A percentile compares a stretch with the other conserved stretches of the same genome.
These are phyloP conservation scores for Ophiostoma quercus DNA, from an alignment of 2,329 filamentous ascomycete genomes.

Conservation along the genomic window DNA sequence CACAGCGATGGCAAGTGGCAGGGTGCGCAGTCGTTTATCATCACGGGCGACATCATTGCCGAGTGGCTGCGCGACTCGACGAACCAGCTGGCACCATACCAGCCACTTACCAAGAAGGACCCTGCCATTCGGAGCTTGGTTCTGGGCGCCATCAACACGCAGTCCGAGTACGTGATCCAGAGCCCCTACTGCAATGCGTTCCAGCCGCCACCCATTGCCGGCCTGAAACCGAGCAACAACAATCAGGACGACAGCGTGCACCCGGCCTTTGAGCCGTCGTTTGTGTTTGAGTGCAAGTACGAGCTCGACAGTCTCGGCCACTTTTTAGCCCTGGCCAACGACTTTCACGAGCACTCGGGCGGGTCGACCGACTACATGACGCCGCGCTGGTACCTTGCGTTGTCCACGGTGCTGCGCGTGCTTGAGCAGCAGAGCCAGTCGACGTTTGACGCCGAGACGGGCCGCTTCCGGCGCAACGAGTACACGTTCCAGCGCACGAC, in stretches of 20 bases:
- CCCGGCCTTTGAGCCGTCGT: conserved; percentile 73
- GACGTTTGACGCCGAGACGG: conserved; percentile 69
- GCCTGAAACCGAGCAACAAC: conserved; percentile 63
- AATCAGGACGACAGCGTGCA: conserved; percentile 81
- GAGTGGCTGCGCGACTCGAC: conserved; percentile 90
- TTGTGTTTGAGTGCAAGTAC: conserved; percentile 98
- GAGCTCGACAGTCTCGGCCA: conserved; percentile 93
- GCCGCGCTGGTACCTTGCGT: conserved; percentile 68
- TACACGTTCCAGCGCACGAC: conserved; percentile 87
- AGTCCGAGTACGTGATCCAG: conserved; percentile 88
- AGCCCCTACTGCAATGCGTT: conserved; percentile 98
- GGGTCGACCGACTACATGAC: conserved; percentile 72
- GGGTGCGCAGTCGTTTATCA: conserved; percentile 85
- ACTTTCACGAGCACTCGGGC: conserved; percentile 74
- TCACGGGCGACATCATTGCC: conserved; percentile 84
- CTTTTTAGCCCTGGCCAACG: conserved; percentile 79
- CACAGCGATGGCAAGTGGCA: conserved; percentile 63
- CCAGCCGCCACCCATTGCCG: conserved; percentile 82
- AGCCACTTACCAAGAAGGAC: conserved; percentile 76
- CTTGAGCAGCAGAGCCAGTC: conserved; percentile 72
- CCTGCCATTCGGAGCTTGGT: conserved; percentile 58
- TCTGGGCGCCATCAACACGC: conserved; percentile 38
- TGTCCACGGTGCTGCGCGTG: conserved; percentile 68
- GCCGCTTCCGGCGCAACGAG: conserved; percentile 61
- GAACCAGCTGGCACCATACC: conserved; percentile 89